Evolutionary conservation across 331 rosid genomes (phyloP).

Genomic region (Malus hybrid): DNA sequence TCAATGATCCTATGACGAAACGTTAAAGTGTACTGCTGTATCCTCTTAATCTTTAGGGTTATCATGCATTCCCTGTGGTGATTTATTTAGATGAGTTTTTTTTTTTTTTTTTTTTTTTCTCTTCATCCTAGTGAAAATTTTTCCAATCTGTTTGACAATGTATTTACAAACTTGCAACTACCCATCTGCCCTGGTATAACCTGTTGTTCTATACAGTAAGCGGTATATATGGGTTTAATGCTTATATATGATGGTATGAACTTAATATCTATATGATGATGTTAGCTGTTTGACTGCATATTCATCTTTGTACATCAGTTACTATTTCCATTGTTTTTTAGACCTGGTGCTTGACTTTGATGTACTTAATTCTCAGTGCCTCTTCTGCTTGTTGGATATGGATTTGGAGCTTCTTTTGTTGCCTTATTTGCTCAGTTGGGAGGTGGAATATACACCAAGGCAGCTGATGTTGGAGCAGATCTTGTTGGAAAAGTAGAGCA

Average conservation of each 20-base stretch:
- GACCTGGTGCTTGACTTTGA: constrained; percentile 23
- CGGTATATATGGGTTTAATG: background rate
- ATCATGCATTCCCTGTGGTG: background rate
- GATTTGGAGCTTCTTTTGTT: constrained; percentile 98
- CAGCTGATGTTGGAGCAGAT: constrained; percentile 99
- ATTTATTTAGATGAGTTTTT: background rate
- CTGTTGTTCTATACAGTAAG: background rate
- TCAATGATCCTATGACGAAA: background rate
- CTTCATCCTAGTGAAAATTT: background rate
- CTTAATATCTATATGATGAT: background rate
- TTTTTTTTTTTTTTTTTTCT: too few species aligned
- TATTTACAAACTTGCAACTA: background rate
- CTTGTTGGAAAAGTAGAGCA: constrained; percentile 99
- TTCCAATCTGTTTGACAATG: background rate
- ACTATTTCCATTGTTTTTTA: background rate
- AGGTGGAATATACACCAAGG: constrained; percentile 96
- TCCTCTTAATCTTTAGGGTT: background rate
- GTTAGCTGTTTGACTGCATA: background rate
- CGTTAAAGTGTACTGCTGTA: background rate
- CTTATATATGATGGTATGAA: background rate
- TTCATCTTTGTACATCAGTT: background rate
- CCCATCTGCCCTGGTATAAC: background rate
- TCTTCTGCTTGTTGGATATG: constrained; percentile 98
- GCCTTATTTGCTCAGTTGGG: constrained; percentile 98
- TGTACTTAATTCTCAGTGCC: constrained; percentile 60